These are phyloP conservation scores for Pisolithus orientalis DNA, from an alignment of 768 basidiomycete genomes.

Conservation along the genomic window DNA sequence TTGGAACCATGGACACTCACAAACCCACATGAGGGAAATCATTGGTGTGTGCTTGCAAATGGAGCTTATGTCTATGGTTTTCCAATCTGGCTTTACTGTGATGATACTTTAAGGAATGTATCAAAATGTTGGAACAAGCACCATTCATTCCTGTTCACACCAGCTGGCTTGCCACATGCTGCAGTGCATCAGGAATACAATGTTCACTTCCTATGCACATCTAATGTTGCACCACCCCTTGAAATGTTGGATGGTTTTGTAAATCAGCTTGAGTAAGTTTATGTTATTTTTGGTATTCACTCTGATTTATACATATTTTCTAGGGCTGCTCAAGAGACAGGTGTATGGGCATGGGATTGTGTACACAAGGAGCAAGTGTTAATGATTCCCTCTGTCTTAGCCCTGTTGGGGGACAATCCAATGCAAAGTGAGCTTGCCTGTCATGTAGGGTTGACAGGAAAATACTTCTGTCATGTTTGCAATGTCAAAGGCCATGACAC, in stretches of 20 bases:
- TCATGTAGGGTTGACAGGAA: conserved; percentile 19
- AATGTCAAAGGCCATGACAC: neutral
- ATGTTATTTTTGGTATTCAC: neutral
- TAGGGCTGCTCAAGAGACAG: conserved; percentile 8
- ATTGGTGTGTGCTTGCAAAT: conserved; percentile 2
- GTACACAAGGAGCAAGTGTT: conserved; percentile 10
- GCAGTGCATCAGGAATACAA: conserved; percentile 6
- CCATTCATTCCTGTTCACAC: conserved; percentile 20
- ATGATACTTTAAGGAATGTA: conserved; percentile 24
- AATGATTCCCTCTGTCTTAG: conserved; percentile 11
- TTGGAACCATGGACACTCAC: conserved; percentile 1
- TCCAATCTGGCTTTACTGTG: conserved; percentile 17
- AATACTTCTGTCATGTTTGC: conserved; percentile 19
- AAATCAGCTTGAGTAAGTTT: conserved; percentile 12
- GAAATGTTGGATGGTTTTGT: conserved; percentile 20
- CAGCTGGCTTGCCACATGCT: conserved; percentile 14
- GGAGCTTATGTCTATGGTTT: conserved; percentile 9
- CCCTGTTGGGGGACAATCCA: conserved; percentile 13
- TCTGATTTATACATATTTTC: neutral
- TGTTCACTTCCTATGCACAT: conserved; percentile 19
- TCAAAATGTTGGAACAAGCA: conserved; percentile 27
- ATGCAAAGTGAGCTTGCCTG: conserved; percentile 17
- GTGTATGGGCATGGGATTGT: conserved; percentile 15
- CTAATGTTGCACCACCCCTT: conserved; percentile 16
- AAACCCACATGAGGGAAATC: conserved; percentile 5